Percentiles rank a stretch among this genome's conserved stretches.
These are phyloP conservation scores for Spatholobus suberectus DNA, from an alignment of 306 rosid genomes.

Conservation along the genomic window DNA sequence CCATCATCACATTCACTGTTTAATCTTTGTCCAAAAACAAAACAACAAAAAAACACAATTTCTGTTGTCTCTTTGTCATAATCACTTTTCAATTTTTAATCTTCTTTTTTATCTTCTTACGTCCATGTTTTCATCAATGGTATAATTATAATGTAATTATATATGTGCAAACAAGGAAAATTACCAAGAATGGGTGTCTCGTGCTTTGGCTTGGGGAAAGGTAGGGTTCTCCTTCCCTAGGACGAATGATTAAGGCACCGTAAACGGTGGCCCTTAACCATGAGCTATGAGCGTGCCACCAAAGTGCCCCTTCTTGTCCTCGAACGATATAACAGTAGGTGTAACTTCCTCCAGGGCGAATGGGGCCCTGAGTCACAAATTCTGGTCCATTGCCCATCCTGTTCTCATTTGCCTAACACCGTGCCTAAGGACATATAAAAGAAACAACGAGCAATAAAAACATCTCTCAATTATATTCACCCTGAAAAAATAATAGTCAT, in stretches of 20 bases:
- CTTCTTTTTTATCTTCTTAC: not conserved
- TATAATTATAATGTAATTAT: not conserved
- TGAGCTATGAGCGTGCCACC: conserved; percentile 99
- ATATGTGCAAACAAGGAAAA: not conserved
- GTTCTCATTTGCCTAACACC: conserved; percentile 85
- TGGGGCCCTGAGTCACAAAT: conserved; percentile 95
- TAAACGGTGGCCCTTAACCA: conserved; percentile 96
- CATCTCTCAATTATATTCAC: no score
- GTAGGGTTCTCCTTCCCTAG: conserved; percentile 69
- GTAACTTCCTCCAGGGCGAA: conserved; percentile 84
- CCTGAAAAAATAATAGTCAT: no score
- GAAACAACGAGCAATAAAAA: not conserved
- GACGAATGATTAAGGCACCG: conserved; percentile 83
- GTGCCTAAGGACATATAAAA: conserved; percentile 61
- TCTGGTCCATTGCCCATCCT: conserved; percentile 98
- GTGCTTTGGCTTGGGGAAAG: conserved; percentile 74
- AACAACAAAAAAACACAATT: not conserved
- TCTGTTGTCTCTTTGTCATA: not conserved
- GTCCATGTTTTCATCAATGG: conserved; percentile 30
- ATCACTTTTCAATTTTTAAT: not conserved
- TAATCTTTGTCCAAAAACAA: conserved; percentile 12
- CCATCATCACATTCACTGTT: conserved; percentile 1
- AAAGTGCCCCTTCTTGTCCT: conserved; percentile 94
- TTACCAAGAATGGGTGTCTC: conserved; percentile 80
- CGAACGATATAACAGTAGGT: conserved; percentile 75